Evolutionary conservation across 768 basidiomycete genomes (phyloP).

Genomic region (Lactifluus subvellereus): DNA sequence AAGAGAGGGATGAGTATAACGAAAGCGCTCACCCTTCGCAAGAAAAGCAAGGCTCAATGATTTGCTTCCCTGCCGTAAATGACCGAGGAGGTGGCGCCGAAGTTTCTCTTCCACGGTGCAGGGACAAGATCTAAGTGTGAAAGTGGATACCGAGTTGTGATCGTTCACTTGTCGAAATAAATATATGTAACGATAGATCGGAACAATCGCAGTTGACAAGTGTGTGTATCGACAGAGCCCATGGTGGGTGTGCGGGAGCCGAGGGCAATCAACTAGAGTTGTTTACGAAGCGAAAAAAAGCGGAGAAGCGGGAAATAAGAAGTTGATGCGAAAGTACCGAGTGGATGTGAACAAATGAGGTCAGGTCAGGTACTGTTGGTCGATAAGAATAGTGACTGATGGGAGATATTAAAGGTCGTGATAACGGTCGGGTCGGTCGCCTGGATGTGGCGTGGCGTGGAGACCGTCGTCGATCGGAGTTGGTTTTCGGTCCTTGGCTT

Average conservation of each 20-base stretch:
- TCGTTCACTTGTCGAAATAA: background rate
- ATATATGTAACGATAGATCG: too few relatives aligned
- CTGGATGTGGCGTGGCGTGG: slow-evolving; percentile 7
- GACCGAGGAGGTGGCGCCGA: slow-evolving; percentile 10
- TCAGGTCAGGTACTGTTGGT: background rate
- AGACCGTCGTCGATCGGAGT: slow-evolving; percentile 18
- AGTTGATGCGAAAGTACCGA: too few relatives aligned
- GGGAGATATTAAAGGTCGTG: background rate
- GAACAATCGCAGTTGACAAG: too few relatives aligned
- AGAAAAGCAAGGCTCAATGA: background rate
- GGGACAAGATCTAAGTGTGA: background rate
- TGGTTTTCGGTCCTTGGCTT: background rate
- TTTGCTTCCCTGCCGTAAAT: slow-evolving; percentile 12
- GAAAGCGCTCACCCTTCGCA: background rate
- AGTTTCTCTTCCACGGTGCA: background rate
- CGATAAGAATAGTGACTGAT: background rate
- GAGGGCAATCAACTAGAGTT: too few relatives aligned
- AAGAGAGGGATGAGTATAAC: background rate
- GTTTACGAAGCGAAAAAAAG: background rate
- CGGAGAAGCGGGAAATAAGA: background rate
- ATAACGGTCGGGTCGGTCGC: background rate
- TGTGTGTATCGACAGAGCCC: background rate
- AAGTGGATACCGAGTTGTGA: background rate
- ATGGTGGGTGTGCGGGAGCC: background rate
- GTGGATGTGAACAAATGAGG: too few relatives aligned